phyloP scores from a whole-genome alignment of 2,329 filamentous ascomycete species.

The Dactylellina drechsleri region DNA sequence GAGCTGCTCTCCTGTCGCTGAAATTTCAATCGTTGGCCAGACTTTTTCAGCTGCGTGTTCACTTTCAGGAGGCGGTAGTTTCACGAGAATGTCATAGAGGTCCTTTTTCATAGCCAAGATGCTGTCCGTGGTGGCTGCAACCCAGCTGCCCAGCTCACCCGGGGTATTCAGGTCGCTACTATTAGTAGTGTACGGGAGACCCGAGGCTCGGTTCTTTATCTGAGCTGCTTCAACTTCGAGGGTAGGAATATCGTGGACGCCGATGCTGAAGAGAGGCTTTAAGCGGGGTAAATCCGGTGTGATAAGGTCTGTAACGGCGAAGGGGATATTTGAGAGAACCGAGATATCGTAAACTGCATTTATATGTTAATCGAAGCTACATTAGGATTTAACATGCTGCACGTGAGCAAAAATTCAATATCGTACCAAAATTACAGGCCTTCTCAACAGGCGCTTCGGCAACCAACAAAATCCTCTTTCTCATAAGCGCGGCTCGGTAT shows the following conservation, averaged over 20 bases:
- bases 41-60: conserved; percentile 69
- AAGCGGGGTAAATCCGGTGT: conserved; percentile 65
- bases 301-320: conserved; percentile 68
- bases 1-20: conserved; percentile 71
- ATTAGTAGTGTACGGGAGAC: conserved; percentile 59
- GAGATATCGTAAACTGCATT: conserved; percentile 86
- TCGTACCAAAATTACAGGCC: conserved; percentile 85
- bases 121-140: conserved; percentile 94
- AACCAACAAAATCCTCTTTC: conserved; percentile 88
- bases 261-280: conserved; percentile 88
- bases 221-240: conserved; percentile 71
- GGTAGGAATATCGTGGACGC: conserved; percentile 88
- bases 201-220: conserved; percentile 57
- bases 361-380: conserved; percentile 55
- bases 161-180: conserved; percentile 57
- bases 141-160: conserved; percentile 73
- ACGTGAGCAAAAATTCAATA: conserved; percentile 44
- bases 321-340: conserved; percentile 87
- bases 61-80: conserved; percentile 74
- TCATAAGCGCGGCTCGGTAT: conserved; percentile 83
- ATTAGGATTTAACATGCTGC: conserved; percentile 52
- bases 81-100: conserved; percentile 89
- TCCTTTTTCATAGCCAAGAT: conserved; percentile 86
- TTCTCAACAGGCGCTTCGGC: conserved; percentile 85
- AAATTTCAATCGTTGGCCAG: conserved; percentile 79